phyloP scores from a whole-genome alignment of 2,329 filamentous ascomycete species.

The Penicillium janthinellum region DNA sequence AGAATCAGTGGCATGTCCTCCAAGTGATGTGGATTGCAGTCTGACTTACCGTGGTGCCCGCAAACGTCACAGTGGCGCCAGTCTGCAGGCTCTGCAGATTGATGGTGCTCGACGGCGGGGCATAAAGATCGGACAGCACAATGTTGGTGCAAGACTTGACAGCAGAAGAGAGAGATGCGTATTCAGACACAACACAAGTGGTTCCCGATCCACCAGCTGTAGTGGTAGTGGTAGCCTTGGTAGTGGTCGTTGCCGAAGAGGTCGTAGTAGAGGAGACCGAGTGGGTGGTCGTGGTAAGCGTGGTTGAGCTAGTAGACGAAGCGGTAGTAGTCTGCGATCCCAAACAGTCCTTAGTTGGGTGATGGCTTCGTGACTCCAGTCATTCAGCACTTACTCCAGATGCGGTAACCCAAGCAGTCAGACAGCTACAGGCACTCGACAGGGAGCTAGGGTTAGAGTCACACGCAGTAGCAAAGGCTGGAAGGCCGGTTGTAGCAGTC shows the following conservation, averaged over 20 bases:
- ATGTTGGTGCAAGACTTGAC: constrained; percentile 47
- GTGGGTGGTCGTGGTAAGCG: constrained; percentile 11
- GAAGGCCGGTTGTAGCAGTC: constrained; percentile 26
- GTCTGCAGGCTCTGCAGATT: constrained; percentile 44
- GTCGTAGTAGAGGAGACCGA: constrained; percentile 5
- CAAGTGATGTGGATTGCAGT: too few relatives aligned
- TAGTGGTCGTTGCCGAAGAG: constrained; percentile 4
- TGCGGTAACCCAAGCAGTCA: constrained; percentile 22
- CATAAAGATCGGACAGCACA: constrained; percentile 44
- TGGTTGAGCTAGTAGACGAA: constrained; percentile 9
- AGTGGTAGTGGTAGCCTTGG: background rate
- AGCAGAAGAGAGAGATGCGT: constrained; percentile 38
- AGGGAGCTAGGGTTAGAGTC: constrained; percentile 25
- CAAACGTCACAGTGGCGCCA: constrained; percentile 48
- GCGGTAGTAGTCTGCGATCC: constrained; percentile 1
- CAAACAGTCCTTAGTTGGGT: background rate
- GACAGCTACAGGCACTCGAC: constrained; percentile 30
- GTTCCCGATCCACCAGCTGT: constrained; percentile 6
- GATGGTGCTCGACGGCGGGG: constrained; percentile 43
- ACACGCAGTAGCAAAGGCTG: constrained; percentile 23
- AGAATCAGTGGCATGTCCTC: background rate
- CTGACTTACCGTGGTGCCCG: constrained; percentile 35
- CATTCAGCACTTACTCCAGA: constrained; percentile 4
- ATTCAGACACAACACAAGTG: constrained; percentile 21
- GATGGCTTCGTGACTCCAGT: background rate